Evolutionary conservation across 2,329 filamentous ascomycete genomes (phyloP).

Genomic region (Blastomyces percursus): DNA sequence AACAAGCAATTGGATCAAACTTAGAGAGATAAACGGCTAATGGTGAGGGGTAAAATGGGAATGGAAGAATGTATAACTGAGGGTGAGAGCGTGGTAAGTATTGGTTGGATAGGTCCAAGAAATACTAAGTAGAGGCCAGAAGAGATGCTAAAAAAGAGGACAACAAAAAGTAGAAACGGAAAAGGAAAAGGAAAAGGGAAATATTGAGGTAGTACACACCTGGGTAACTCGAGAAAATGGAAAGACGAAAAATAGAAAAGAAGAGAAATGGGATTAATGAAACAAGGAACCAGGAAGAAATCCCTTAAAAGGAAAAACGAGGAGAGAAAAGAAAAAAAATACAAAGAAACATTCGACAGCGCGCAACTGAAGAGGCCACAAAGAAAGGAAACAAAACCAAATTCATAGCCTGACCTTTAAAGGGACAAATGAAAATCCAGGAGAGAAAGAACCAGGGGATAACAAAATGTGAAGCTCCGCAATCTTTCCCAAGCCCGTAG

Average conservation of each 20-base stretch:
- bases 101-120: background rate
- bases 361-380: slow-evolving; percentile 5
- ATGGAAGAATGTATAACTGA: too few species aligned
- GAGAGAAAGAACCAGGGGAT: slow-evolving; percentile 24
- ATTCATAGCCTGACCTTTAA: slow-evolving; percentile 11
- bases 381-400: slow-evolving; percentile 8
- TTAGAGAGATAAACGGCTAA: background rate
- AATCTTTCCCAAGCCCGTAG: slow-evolving; percentile 7
- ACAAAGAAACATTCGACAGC: slow-evolving; percentile 13
- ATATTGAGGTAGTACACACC: slow-evolving; percentile 5
- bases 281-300: slow-evolving; percentile 20
- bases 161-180: slow-evolving; percentile 1
- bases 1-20: background rate
- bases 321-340: slow-evolving; percentile 12
- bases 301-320: slow-evolving; percentile 8
- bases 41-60: background rate
- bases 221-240: slow-evolving; percentile 18
- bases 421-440: slow-evolving; percentile 3
- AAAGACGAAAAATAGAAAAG: slow-evolving; percentile 16
- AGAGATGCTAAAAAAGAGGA: slow-evolving; percentile 5
- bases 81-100: background rate
- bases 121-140: background rate
- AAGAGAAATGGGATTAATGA: background rate
- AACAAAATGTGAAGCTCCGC: slow-evolving; percentile 18
- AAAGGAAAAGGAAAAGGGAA: slow-evolving; percentile 4